These are phyloP conservation scores for Haplosporangium sp. DNA, from an alignment of 371 early-diverging fungal genomes.

Conservation along the genomic window DNA sequence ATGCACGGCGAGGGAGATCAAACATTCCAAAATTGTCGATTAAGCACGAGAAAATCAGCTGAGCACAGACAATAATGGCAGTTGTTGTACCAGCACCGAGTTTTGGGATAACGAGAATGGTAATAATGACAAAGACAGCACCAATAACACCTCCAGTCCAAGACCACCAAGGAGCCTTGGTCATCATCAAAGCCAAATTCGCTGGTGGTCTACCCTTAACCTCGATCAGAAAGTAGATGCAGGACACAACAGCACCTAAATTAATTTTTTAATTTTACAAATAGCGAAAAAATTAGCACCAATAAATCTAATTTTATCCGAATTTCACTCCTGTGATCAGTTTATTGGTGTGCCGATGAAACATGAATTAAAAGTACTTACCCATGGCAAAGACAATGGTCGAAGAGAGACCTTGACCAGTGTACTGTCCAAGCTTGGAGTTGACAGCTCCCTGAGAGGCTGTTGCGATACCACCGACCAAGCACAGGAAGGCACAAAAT, in stretches of 20 bases:
- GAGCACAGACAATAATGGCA: constrained; percentile 64
- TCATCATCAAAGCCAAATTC: constrained; percentile 27
- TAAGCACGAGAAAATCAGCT: constrained; percentile 62
- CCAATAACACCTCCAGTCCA: constrained; percentile 63
- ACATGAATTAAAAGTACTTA: constrained; percentile 10
- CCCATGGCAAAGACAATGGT: constrained; percentile 49
- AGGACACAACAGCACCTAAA: constrained; percentile 41
- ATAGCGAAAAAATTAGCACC: not conserved
- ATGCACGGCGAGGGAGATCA: constrained; percentile 56
- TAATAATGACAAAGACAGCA: constrained; percentile 63
- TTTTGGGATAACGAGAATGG: constrained; percentile 61
- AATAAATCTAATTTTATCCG: not conserved
- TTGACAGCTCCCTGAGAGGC: constrained; percentile 53
- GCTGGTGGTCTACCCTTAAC: constrained; percentile 47
- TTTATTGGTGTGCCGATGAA: not conserved
- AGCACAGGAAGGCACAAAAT: constrained; percentile 45
- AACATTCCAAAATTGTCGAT: constrained; percentile 63
- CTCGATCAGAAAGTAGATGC: constrained; percentile 51
- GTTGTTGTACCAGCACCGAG: constrained; percentile 62
- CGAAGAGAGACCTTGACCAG: constrained; percentile 54
- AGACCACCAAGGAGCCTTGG: constrained; percentile 55
- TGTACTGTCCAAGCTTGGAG: constrained; percentile 42
- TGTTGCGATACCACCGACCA: constrained; percentile 47
- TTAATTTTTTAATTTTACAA: not conserved
- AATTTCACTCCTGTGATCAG: not conserved